Base-by-base conservation (phyloP, 495 filamentous ascomycete species). In the Elaphomyces granulatus region DNA sequence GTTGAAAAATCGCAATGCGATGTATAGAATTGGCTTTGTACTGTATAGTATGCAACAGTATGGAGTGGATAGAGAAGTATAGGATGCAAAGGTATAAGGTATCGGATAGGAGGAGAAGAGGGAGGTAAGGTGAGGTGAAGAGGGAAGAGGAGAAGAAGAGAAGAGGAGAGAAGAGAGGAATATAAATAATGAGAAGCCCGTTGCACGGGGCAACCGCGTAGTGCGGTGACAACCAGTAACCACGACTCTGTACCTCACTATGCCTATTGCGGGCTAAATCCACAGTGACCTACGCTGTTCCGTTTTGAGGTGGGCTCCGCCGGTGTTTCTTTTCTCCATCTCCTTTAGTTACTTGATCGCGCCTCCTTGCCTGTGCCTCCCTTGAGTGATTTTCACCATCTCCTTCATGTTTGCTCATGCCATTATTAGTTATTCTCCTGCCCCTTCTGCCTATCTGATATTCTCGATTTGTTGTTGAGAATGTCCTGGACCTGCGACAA, bases 1-100 rank as follows among this genome's bases (percentile, higher is more conserved):
- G 40, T 66, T 64, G 63, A 65, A 67, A 58, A 63, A 61, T 68
- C 63, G 63, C 60, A 57, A 54, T 20, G 18, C 10, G 4, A 8
- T 37, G 35, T 33, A 42, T 35, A 34, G 34, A 15, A 14, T 30
- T 28, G 12, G 12, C 23, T 12, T 28, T 12, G 30, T 16, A 32
- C 45, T 43, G 47, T 38, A 15, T 34, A 43, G 34, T 45, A 20
- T 38, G 46, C 33, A 43, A 41, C n/a, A n/a, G 23, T 28, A 28
- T 28, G 12, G 12, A 28, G 23, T 12, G 23, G 23, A 50, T 34
- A 32, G 32, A 9, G 40, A 15, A 37, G 36, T 45, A 48, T 43
- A 36, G 41, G 30, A 54, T 51, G 44, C 42, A 49, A 40, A 36
- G 16, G 33, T 46, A 59, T 45, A 41, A 45, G 45, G 56, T 54